Conservation (phyloP, 1,284 basidiomycete species). For the Athelia psychrophila region DNA sequence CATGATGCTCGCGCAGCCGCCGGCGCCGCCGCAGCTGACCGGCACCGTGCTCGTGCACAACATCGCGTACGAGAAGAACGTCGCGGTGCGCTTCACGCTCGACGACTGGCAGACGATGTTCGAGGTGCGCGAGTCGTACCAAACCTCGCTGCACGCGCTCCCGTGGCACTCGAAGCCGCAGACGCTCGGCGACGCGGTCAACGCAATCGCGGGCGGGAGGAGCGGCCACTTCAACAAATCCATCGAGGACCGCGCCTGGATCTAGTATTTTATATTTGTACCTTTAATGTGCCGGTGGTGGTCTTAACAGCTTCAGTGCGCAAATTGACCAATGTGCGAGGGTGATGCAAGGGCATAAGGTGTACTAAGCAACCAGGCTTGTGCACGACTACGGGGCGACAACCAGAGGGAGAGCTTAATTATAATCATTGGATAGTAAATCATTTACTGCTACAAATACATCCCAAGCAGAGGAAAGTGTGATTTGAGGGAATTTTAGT, state of each 20-base stretch:
- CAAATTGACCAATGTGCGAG: too few relatives aligned
- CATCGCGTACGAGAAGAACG: conserved; percentile 67
- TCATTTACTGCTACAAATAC: not conserved
- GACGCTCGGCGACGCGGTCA: not conserved
- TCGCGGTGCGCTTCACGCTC: conserved; percentile 69
- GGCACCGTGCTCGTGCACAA: conserved; percentile 61
- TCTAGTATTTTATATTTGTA: too few relatives aligned
- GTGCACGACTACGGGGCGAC: too few relatives aligned
- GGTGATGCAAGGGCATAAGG: too few relatives aligned
- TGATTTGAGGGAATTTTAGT: not conserved
- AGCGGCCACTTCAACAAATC: not conserved
- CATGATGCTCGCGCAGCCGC: conserved; percentile 33
- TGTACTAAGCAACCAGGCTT: too few relatives aligned
- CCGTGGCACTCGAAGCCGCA: not conserved
- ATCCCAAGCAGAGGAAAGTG: not conserved
- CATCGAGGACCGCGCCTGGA: not conserved
- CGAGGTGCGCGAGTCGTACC: conserved; percentile 63
- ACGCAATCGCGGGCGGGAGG: not conserved
- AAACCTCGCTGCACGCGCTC: conserved; percentile 46
- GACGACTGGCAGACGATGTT: conserved; percentile 76
- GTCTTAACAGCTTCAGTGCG: too few relatives aligned
- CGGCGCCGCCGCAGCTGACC: conserved; percentile 33
- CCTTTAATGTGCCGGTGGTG: too few relatives aligned
- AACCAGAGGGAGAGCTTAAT: too few relatives aligned
- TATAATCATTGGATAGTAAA: too few relatives aligned